Percentiles rank a stretch among this genome's conserved stretches.
These are phyloP conservation scores for Dicorynia guianensis DNA, from an alignment of 306 rosid species.

Conservation along the genomic window DNA sequence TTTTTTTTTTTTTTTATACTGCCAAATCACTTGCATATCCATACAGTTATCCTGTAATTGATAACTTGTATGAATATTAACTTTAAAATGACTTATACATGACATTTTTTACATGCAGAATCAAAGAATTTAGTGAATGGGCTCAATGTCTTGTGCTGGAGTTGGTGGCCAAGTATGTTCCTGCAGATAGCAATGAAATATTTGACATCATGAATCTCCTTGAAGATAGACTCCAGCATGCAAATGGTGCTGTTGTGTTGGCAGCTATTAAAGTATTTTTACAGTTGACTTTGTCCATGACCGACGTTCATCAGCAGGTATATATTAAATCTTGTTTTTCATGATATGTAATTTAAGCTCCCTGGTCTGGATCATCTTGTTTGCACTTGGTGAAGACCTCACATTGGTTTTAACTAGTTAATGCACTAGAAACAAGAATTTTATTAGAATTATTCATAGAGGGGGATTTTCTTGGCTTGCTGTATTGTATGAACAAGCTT, in stretches of 20 bases:
- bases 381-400: slow-evolving; percentile 34
- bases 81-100: slow-evolving; percentile 36
- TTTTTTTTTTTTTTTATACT: slow-evolving; percentile 1
- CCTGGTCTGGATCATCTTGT: background rate
- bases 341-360: slow-evolving; percentile 8
- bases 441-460: background rate
- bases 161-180: slow-evolving; percentile 86
- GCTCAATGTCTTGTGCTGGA: slow-evolving; percentile 95
- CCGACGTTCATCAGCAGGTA: slow-evolving; percentile 99
- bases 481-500: background rate
- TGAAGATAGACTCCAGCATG: slow-evolving; percentile 99
- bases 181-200: slow-evolving; percentile 83
- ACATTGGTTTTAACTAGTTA: background rate
- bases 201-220: slow-evolving; percentile 99
- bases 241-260: slow-evolving; percentile 99
- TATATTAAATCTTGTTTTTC: slow-evolving; percentile 28
- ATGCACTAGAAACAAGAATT: background rate
- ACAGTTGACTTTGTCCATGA: slow-evolving; percentile 95
- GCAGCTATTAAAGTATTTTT: slow-evolving; percentile 93
- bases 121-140: slow-evolving; percentile 95
- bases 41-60: background rate
- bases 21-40: background rate
- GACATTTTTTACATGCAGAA: slow-evolving; percentile 63
- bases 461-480: slow-evolving; percentile 30
- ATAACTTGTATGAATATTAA: slow-evolving; percentile 23